phyloP scores from a whole-genome alignment of 305 asterid genomes.

The Fraxinus sp. region DNA sequence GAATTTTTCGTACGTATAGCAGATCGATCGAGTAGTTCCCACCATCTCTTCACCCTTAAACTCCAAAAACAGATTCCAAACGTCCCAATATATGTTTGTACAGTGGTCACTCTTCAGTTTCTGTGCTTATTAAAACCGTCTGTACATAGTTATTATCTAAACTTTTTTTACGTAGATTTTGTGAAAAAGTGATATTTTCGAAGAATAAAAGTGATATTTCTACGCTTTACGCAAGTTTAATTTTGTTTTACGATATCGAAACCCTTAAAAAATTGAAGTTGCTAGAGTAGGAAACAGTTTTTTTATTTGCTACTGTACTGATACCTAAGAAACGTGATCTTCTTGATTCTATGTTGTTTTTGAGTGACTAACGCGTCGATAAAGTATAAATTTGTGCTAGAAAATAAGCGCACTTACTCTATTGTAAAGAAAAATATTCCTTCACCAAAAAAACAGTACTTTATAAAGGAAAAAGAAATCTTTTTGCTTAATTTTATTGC shows the following conservation, averaged over 20 bases:
- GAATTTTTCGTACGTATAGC: background rate
- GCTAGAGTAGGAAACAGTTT: background rate
- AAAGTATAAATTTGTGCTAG: background rate
- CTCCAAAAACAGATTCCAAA: background rate
- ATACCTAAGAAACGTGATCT: background rate
- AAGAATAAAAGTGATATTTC: background rate
- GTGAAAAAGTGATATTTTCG: background rate
- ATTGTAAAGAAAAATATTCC: background rate
- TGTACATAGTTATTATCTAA: background rate
- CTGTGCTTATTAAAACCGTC: background rate
- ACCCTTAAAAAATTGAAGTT: background rate
- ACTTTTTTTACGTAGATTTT: background rate
- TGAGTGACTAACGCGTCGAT: background rate
- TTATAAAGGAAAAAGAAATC: background rate
- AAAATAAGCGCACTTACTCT: background rate
- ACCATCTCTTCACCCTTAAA: background rate
- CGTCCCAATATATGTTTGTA: background rate
- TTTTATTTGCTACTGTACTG: too few relatives aligned
- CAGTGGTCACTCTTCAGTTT: background rate
- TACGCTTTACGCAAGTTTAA: too few relatives aligned
- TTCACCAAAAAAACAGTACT: background rate
- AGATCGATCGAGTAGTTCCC: background rate
- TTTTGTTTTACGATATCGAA: background rate
- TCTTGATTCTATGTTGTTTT: background rate
- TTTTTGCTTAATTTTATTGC: background rate